phyloP scores from a whole-genome alignment of 2,329 filamentous ascomycete species.

The Beauveria caledonica region DNA sequence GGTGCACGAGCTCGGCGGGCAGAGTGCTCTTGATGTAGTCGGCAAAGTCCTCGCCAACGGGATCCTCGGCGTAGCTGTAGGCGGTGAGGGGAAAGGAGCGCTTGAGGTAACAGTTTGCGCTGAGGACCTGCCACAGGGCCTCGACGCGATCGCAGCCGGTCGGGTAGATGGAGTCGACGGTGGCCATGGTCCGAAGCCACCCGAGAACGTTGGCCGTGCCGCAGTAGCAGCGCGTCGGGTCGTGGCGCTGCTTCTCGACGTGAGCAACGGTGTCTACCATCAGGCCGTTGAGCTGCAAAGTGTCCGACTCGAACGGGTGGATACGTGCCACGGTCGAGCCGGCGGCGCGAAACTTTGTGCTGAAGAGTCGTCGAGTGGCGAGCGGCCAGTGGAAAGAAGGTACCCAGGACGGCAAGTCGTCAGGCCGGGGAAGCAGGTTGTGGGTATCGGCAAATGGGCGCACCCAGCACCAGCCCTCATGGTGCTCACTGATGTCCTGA shows the following conservation, averaged over 20 bases:
- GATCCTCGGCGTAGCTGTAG: slow-evolving; percentile 7
- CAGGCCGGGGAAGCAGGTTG: background rate
- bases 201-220: background rate
- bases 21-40: slow-evolving; percentile 3
- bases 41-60: slow-evolving; percentile 7
- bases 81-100: slow-evolving; percentile 5
- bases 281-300: slow-evolving; percentile 1
- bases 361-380: background rate
- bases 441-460: slow-evolving; percentile 8
- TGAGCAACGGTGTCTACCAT: background rate
- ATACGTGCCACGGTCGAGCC: background rate
- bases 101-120: slow-evolving; percentile 8
- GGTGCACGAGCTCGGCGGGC: background rate
- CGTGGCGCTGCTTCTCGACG: background rate
- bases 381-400: slow-evolving; percentile 9
- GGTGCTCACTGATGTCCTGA: background rate
- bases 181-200: slow-evolving; percentile 2
- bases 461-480: slow-evolving; percentile 6
- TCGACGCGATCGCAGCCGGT: slow-evolving; percentile 9
- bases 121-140: slow-evolving; percentile 10
- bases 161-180: background rate
- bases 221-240: background rate
- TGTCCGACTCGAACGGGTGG: background rate
- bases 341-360: slow-evolving; percentile 4
- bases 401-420: slow-evolving; percentile 10